Percentiles rank a stretch among this genome's conserved stretches.
phyloP scores from a whole-genome alignment of 805 yeast species.

The Lipomyces orientalis region DNA sequence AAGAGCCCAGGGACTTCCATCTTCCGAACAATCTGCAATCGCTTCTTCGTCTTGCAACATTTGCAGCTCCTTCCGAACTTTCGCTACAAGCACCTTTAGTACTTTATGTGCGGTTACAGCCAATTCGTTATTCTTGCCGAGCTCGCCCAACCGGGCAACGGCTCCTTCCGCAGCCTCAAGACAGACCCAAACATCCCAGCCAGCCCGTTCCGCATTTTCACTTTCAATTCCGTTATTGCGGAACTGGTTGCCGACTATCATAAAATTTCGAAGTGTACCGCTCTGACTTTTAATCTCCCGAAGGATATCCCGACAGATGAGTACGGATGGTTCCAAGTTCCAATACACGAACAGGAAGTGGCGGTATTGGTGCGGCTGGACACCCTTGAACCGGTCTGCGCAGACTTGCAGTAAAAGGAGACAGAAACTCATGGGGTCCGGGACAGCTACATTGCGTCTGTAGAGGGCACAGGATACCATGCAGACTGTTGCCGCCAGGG shows the following conservation, averaged over 20 bases:
- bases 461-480: slow-evolving; percentile 34
- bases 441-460: slow-evolving; percentile 28
- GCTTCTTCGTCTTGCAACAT: neutral
- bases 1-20: neutral
- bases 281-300: neutral
- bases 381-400: neutral
- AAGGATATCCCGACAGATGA: neutral
- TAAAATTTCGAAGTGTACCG: neutral
- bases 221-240: neutral
- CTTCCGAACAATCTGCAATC: neutral
- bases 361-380: neutral
- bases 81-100: neutral
- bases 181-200: neutral
- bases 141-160: neutral
- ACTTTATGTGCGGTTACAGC: neutral
- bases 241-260: neutral
- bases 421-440: slow-evolving; percentile 35
- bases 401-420: slow-evolving; percentile 18
- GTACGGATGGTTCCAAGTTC: neutral
- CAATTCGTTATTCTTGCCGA: neutral
- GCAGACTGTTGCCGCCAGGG: slow-evolving; percentile 31
- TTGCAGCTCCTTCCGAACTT: neutral
- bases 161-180: slow-evolving; percentile 5
- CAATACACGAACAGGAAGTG: neutral
- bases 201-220: neutral